Evolutionary conservation across 2,329 filamentous ascomycete genomes (phyloP).

Genomic region (Talaromyces sp.): DNA sequence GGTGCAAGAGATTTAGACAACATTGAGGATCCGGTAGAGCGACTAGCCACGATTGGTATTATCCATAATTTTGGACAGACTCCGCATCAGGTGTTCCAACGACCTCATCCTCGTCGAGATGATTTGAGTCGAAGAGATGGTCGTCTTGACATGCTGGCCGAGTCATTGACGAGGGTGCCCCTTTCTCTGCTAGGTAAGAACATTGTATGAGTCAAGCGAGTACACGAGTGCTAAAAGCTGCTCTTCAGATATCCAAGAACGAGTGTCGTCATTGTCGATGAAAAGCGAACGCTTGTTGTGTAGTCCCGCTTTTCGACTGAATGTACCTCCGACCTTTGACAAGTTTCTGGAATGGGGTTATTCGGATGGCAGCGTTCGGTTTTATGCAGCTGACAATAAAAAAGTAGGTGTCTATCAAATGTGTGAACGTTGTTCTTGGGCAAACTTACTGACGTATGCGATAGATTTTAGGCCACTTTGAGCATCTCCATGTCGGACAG

Average conservation of each 20-base stretch:
- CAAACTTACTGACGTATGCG: slow-evolving; percentile 5
- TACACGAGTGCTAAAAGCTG: background rate
- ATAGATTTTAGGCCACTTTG: slow-evolving; percentile 74
- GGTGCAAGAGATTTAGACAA: slow-evolving; percentile 89
- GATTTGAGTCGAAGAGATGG: slow-evolving; percentile 60
- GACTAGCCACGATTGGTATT: slow-evolving; percentile 84
- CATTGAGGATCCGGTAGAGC: slow-evolving; percentile 82
- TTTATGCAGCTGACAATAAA: slow-evolving; percentile 79
- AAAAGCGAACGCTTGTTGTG: slow-evolving; percentile 81
- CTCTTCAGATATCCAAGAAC: slow-evolving; percentile 62
- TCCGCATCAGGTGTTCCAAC: slow-evolving; percentile 86
- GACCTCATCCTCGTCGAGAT: slow-evolving; percentile 73
- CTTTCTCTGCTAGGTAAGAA: slow-evolving; percentile 66
- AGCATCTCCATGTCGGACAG: slow-evolving; percentile 89
- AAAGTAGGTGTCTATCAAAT: slow-evolving; percentile 50
- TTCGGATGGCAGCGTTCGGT: slow-evolving; percentile 85
- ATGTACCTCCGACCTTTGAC: slow-evolving; percentile 81
- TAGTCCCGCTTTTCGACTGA: slow-evolving; percentile 77
- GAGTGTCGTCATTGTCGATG: slow-evolving; percentile 71
- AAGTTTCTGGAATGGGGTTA: slow-evolving; percentile 96
- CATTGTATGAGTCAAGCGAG: background rate
- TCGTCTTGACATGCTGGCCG: slow-evolving; percentile 72
- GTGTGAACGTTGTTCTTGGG: background rate
- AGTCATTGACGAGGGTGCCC: slow-evolving; percentile 71
- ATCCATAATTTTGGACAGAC: slow-evolving; percentile 99